phyloP scores from a whole-genome alignment of 495 filamentous ascomycete genomes.

The Talaromyces thailandensis region DNA sequence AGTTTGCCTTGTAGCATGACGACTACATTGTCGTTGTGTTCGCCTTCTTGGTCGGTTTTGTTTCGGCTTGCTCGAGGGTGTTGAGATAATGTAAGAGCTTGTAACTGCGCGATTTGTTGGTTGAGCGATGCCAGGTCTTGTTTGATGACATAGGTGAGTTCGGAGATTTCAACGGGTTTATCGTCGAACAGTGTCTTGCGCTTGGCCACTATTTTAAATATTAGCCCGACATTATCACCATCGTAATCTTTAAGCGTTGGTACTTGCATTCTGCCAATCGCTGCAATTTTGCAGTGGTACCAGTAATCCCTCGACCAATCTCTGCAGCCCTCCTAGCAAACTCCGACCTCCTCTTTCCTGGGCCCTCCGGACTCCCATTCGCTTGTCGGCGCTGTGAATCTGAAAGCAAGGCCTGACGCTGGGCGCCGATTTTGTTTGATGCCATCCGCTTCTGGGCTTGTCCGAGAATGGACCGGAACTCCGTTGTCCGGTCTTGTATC shows the following conservation, averaged over 20 bases:
- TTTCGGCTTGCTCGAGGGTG: constrained; percentile 52
- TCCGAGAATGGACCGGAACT: constrained; percentile 83
- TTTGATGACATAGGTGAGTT: constrained; percentile 93
- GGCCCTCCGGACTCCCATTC: constrained; percentile 48
- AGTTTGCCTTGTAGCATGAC: constrained; percentile 88
- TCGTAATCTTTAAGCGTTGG: not conserved
- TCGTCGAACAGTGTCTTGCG: constrained; percentile 97
- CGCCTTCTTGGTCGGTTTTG: constrained; percentile 72
- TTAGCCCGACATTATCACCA: constrained; percentile 7
- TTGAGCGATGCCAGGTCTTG: constrained; percentile 90
- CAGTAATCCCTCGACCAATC: constrained; percentile 83
- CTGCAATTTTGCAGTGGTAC: constrained; percentile 88
- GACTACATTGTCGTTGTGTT: constrained; percentile 97
- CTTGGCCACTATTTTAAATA: constrained; percentile 60
- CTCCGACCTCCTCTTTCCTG: constrained; percentile 50
- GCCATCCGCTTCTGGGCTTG: constrained; percentile 70
- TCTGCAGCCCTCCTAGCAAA: constrained; percentile 85
- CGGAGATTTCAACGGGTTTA: constrained; percentile 90
- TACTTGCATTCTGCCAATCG: constrained; percentile 74
- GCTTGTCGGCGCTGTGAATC: constrained; percentile 62
- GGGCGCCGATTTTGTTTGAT: constrained; percentile 60
- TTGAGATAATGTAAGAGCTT: constrained; percentile 61
- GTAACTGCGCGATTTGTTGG: constrained; percentile 71
- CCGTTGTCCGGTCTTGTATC: constrained; percentile 92
- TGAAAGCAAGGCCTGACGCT: constrained; percentile 73